phyloP scores from a whole-genome alignment of 2,329 filamentous ascomycete species.

The Cordyceps pruinosa region DNA sequence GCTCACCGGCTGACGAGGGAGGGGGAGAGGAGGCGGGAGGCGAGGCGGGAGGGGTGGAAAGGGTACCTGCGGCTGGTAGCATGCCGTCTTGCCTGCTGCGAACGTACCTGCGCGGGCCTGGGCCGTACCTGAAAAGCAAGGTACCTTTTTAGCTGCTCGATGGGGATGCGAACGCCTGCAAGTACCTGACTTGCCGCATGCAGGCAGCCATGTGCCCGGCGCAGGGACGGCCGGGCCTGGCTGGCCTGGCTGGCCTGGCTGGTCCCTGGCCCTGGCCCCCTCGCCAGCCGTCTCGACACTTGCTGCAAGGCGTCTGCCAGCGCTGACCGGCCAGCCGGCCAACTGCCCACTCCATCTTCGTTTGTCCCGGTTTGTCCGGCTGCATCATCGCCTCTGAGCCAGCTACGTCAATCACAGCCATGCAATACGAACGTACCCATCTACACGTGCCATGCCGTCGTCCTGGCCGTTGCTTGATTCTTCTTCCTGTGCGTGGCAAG shows the following conservation, averaged over 20 bases:
- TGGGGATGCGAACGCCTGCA: constrained; percentile 4
- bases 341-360: not conserved
- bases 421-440: not conserved
- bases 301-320: not conserved
- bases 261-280: too few relatives aligned
- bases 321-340: not conserved
- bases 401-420: not conserved
- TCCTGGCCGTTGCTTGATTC: not conserved
- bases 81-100: not conserved
- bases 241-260: too few relatives aligned
- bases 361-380: not conserved
- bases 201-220: not conserved
- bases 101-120: not conserved
- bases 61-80: too few relatives aligned
- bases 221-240: too few relatives aligned
- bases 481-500: constrained; percentile 1
- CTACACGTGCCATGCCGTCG: not conserved
- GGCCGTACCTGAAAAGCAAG: not conserved
- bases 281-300: too few relatives aligned
- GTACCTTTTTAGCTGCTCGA: not conserved
- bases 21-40: too few relatives aligned
- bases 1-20: not conserved
- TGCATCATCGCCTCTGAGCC: not conserved
- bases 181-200: not conserved
- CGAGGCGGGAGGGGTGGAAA: too few relatives aligned